These are phyloP conservation scores for Amanita pallidorosea DNA, from an alignment of 768 basidiomycete species.

Conservation along the genomic window DNA sequence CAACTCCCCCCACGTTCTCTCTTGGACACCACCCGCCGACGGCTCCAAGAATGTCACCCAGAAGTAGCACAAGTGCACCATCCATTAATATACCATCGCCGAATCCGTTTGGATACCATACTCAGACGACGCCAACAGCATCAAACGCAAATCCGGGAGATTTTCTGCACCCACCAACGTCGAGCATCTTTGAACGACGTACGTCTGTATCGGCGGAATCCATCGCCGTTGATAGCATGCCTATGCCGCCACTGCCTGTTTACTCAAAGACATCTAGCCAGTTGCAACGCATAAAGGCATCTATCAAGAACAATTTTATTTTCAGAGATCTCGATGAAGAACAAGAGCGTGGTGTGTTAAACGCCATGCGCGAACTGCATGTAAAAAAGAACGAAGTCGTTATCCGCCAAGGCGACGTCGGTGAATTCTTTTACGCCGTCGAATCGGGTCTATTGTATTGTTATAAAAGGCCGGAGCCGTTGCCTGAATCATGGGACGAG, in stretches of 20 bases:
- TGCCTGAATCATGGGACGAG: constrained; percentile 49
- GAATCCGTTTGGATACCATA: constrained; percentile 45
- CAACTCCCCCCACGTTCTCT: constrained; percentile 45
- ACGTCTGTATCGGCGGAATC: constrained; percentile 96
- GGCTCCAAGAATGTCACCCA: constrained; percentile 23
- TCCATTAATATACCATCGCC: constrained; percentile 24
- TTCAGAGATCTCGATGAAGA: constrained; percentile 97
- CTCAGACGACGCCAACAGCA: constrained; percentile 21
- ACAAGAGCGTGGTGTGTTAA: constrained; percentile 85
- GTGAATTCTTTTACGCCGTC: constrained; percentile 96
- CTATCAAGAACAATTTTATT: constrained; percentile 83
- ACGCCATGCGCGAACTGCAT: constrained; percentile 87
- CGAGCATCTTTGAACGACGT: constrained; percentile 80
- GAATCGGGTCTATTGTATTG: constrained; percentile 82
- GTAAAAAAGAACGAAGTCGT: constrained; percentile 74
- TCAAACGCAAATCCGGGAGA: constrained; percentile 44
- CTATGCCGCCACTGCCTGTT: constrained; percentile 60
- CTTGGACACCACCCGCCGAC: constrained; percentile 41
- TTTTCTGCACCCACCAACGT: constrained; percentile 61
- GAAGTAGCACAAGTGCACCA: constrained; percentile 37
- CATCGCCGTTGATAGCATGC: constrained; percentile 66
- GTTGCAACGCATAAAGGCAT: constrained; percentile 74
- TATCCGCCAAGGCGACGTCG: constrained; percentile 93
- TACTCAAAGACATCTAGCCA: constrained; percentile 78
- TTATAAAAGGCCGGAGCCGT: constrained; percentile 62